Percentiles rank a stretch among this genome's conserved stretches.
Conservation (phyloP, 129 eudicot genomes). For the Chrysanthemum seticuspe region DNA sequence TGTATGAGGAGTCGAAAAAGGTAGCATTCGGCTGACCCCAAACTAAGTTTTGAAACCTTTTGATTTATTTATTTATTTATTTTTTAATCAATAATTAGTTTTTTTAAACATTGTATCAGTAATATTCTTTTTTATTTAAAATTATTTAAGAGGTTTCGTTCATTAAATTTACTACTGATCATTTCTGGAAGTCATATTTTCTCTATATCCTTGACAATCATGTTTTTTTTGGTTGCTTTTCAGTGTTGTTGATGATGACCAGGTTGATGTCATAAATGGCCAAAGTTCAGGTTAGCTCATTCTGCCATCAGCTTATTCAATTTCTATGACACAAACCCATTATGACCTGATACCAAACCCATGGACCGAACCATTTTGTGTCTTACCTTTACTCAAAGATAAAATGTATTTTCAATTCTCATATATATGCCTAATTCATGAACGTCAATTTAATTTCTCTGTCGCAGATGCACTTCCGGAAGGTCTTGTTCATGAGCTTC, state of each 20-base stretch:
- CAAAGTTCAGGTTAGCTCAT: slow-evolving; percentile 56
- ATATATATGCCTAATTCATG: background rate
- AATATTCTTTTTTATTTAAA: too few relatives aligned
- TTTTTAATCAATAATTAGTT: too few relatives aligned
- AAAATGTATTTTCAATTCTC: background rate
- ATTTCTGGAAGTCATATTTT: background rate
- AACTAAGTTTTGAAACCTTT: too few relatives aligned
- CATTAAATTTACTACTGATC: too few relatives aligned
- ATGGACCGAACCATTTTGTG: too few relatives aligned
- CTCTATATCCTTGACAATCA: slow-evolving; percentile 15
- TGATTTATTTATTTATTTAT: too few relatives aligned
- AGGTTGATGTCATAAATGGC: slow-evolving; percentile 33
- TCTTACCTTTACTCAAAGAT: too few relatives aligned
- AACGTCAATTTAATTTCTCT: background rate
- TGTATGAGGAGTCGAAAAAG: too few relatives aligned
- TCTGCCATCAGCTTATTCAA: slow-evolving; percentile 2
- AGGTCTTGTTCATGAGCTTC: slow-evolving; percentile 75
- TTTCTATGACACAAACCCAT: background rate
- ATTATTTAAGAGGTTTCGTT: too few relatives aligned
- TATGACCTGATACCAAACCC: background rate
- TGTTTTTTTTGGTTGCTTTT: slow-evolving; percentile 24
- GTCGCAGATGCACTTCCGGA: slow-evolving; percentile 59
- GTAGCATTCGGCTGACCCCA: too few relatives aligned
- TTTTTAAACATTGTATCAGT: too few relatives aligned
- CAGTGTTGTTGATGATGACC: slow-evolving; percentile 86